Conservation (phyloP, 2,329 filamentous ascomycete species). For the Penicillium sumatraense region DNA sequence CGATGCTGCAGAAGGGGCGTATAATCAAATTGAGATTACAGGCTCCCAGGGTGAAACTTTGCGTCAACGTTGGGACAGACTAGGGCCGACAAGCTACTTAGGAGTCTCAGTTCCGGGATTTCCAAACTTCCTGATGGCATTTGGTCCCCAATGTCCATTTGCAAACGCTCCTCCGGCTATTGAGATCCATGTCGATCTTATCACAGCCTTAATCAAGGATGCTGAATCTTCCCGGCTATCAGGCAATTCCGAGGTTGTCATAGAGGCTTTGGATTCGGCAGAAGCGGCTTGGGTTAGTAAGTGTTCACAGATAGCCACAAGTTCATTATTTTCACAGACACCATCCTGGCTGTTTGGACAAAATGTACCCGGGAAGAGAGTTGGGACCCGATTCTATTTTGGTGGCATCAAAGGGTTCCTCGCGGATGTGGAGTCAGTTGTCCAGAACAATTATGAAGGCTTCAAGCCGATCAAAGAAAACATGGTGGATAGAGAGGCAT, state of each 20-base stretch:
- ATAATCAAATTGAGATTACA: constrained; percentile 34
- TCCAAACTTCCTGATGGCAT: constrained; percentile 52
- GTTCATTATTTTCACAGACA: background rate
- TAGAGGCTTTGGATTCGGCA: background rate
- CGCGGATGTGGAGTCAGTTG: too few species aligned
- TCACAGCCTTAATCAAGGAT: background rate
- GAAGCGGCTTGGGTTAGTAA: background rate
- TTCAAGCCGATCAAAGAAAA: too few species aligned
- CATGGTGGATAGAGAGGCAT: too few species aligned
- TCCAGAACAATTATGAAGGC: too few species aligned
- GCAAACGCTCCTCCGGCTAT: background rate
- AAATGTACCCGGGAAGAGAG: background rate
- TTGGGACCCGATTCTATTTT: background rate
- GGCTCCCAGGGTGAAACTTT: constrained; percentile 32
- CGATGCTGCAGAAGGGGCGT: constrained; percentile 43
- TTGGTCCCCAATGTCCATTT: constrained; percentile 41
- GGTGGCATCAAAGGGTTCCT: background rate
- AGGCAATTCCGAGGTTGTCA: background rate
- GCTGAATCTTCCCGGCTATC: background rate
- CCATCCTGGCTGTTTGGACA: background rate
- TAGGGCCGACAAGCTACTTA: constrained; percentile 40
- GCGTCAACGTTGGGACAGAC: constrained; percentile 36
- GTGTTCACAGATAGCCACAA: background rate
- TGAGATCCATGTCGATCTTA: background rate
- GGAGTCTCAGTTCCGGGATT: constrained; percentile 45